These are phyloP conservation scores for Coleophoma cylindrospora DNA, from an alignment of 2,329 filamentous ascomycete species.

Conservation along the genomic window DNA sequence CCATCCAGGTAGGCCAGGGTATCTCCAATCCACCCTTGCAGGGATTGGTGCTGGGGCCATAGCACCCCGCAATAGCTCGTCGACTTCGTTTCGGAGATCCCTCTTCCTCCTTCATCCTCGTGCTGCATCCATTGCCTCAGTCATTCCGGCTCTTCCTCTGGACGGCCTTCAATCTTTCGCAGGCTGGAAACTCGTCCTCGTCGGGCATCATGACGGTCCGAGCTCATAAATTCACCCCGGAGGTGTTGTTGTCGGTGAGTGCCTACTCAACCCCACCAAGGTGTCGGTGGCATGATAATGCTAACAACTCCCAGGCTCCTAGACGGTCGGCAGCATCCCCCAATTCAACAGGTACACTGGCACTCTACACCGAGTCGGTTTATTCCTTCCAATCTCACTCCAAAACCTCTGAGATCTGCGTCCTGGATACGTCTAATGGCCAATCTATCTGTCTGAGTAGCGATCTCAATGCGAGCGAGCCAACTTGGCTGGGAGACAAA, in stretches of 20 bases:
- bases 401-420: slow-evolving; percentile 61
- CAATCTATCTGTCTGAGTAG: slow-evolving; percentile 62
- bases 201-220: slow-evolving; percentile 57
- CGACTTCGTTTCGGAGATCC: neutral
- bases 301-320: slow-evolving; percentile 42
- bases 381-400: slow-evolving; percentile 77
- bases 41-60: too few relatives aligned
- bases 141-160: too few relatives aligned
- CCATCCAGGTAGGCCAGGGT: too few relatives aligned
- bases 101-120: too few relatives aligned
- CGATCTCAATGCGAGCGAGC: slow-evolving; percentile 60
- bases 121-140: too few relatives aligned
- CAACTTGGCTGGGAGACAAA: slow-evolving; percentile 59
- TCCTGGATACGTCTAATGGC: slow-evolving; percentile 65
- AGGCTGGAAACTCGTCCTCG: too few relatives aligned
- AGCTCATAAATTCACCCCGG: slow-evolving; percentile 67
- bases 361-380: slow-evolving; percentile 65
- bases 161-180: too few relatives aligned
- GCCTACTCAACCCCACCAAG: neutral
- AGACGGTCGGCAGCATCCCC: slow-evolving; percentile 66
- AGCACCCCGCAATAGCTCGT: too few relatives aligned
- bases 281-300: neutral
- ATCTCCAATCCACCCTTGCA: too few relatives aligned
- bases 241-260: slow-evolving; percentile 62
- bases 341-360: slow-evolving; percentile 59